These are phyloP conservation scores for Colletotrichum simmondsii DNA, from an alignment of 2,329 filamentous ascomycete genomes.

Conservation along the genomic window DNA sequence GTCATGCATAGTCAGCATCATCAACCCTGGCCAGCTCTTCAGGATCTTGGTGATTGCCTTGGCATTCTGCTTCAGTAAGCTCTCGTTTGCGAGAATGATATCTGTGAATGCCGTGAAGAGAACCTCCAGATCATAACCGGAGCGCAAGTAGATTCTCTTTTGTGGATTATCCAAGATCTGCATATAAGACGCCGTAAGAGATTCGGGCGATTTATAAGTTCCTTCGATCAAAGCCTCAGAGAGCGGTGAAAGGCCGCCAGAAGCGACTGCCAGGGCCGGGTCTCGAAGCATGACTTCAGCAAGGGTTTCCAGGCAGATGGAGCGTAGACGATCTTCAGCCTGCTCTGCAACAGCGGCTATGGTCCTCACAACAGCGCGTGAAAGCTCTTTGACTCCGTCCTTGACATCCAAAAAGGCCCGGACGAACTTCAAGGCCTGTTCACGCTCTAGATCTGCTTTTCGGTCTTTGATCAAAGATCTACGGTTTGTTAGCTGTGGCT, in stretches of 20 bases:
- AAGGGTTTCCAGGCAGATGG: constrained; percentile 92
- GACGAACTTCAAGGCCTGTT: constrained; percentile 97
- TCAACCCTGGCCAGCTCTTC: constrained; percentile 92
- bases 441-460: constrained; percentile 95
- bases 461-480: constrained; percentile 92
- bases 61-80: constrained; percentile 82
- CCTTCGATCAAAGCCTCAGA: constrained; percentile 93
- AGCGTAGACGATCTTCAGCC: constrained; percentile 84
- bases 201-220: constrained; percentile 91
- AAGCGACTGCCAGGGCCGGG: constrained; percentile 81
- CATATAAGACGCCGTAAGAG: constrained; percentile 86
- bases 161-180: constrained; percentile 89
- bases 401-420: constrained; percentile 96
- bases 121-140: constrained; percentile 89
- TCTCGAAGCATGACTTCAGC: constrained; percentile 92
- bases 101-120: constrained; percentile 95
- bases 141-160: constrained; percentile 82
- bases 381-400: constrained; percentile 88
- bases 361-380: constrained; percentile 86
- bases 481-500: constrained; percentile 17
- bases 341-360: constrained; percentile 93
- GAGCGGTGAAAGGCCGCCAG: constrained; percentile 86
- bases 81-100: constrained; percentile 70
- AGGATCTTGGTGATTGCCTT: constrained; percentile 92
- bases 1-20: constrained; percentile 88